Percentiles rank a stretch among this genome's conserved stretches.
These are phyloP conservation scores for Nidularia pulvinata DNA, from an alignment of 768 basidiomycete species.

Conservation along the genomic window DNA sequence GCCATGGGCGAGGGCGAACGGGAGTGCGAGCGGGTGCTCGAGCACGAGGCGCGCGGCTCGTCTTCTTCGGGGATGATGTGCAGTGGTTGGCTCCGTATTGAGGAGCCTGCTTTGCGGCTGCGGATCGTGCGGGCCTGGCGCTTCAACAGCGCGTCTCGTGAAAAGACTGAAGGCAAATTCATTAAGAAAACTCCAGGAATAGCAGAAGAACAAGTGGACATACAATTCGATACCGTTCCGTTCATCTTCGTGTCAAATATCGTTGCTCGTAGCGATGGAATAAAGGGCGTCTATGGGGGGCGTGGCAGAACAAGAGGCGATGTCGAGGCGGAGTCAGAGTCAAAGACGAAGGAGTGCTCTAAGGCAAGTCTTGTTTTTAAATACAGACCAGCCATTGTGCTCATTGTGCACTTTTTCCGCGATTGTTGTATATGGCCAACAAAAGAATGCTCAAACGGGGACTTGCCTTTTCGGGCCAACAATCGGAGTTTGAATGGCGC, in stretches of 20 bases:
- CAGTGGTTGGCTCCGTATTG: constrained; percentile 13
- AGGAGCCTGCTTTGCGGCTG: constrained; percentile 14
- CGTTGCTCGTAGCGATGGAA: constrained; percentile 11
- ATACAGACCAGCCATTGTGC: background rate
- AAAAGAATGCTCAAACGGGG: background rate
- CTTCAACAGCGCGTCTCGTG: constrained; percentile 25
- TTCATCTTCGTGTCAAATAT: constrained; percentile 18
- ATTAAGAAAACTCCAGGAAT: constrained; percentile 3
- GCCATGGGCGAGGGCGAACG: constrained; percentile 5
- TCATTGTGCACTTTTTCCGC: too few species aligned
- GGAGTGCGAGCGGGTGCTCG: constrained; percentile 9
- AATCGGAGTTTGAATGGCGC: too few species aligned
- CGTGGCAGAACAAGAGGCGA: background rate
- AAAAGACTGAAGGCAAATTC: constrained; percentile 15
- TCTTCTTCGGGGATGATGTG: constrained; percentile 31
- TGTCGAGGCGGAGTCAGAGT: background rate
- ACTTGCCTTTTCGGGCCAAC: background rate
- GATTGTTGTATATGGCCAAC: background rate
- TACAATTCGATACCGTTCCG: constrained; percentile 22
- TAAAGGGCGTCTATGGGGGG: background rate
- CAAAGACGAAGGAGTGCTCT: background rate
- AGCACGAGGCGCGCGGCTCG: constrained; percentile 16
- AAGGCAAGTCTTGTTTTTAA: too few species aligned
- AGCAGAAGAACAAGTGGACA: constrained; percentile 8
- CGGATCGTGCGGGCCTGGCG: constrained; percentile 23